These are phyloP conservation scores for Penicillium sp. DNA, from an alignment of 2,329 filamentous ascomycete species.

Conservation along the genomic window DNA sequence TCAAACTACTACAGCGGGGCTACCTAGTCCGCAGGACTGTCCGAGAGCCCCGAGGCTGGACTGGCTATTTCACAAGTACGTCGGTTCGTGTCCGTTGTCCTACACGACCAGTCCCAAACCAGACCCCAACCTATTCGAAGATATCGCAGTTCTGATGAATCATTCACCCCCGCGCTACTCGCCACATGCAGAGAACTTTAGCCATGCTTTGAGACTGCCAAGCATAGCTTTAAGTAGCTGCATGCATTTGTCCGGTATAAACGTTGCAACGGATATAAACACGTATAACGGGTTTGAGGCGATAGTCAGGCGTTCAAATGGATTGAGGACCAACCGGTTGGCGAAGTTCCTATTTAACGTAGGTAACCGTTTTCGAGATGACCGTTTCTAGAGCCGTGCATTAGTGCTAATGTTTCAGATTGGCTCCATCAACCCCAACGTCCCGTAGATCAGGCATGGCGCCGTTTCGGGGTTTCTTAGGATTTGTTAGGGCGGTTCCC, in stretches of 20 bases:
- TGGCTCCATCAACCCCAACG: constrained; percentile 1
- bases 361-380: background rate
- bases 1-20: constrained; percentile 4
- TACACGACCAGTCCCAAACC: background rate
- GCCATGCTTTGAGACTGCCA: background rate
- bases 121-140: background rate
- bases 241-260: background rate
- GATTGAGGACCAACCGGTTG: background rate
- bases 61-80: constrained; percentile 2
- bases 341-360: background rate
- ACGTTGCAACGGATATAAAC: background rate
- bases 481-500: background rate
- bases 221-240: background rate
- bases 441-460: background rate
- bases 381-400: constrained; percentile 10
- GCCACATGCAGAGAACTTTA: background rate
- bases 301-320: background rate
- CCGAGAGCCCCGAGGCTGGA: background rate
- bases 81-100: background rate
- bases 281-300: background rate
- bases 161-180: constrained; percentile 1
- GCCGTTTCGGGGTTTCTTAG: constrained; percentile 1
- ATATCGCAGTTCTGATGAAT: background rate
- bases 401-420: constrained; percentile 9
- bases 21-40: background rate